Conservation (phyloP, 306 rosid species). For the Ammopiptanthus mongolicus region DNA sequence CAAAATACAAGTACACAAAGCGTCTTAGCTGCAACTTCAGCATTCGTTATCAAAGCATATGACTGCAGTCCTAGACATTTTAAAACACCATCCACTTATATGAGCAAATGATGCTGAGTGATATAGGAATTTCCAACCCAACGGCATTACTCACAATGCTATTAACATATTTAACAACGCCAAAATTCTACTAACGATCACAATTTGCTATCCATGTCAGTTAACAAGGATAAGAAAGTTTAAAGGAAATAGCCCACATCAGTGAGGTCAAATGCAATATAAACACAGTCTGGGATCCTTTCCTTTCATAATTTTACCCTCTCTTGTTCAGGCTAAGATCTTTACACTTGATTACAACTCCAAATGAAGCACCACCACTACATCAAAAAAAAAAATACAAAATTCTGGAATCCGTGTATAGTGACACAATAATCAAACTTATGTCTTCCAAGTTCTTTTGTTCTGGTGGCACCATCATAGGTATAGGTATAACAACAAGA, state of each 20-base stretch:
- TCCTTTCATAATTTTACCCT: neutral
- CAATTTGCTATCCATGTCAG: slow-evolving; percentile 12
- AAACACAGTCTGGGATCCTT: neutral
- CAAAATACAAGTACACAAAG: neutral
- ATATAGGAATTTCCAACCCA: slow-evolving; percentile 22
- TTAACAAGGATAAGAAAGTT: slow-evolving; percentile 12
- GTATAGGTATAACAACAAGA: neutral
- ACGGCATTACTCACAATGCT: slow-evolving; percentile 18
- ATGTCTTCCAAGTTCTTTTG: neutral
- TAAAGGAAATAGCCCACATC: slow-evolving; percentile 21
- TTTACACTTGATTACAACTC: slow-evolving; percentile 3
- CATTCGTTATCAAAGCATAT: neutral
- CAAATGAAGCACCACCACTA: slow-evolving; percentile 7
- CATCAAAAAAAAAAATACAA: slow-evolving; percentile 7
- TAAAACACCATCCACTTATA: neutral
- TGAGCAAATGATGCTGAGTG: neutral
- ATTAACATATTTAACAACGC: neutral
- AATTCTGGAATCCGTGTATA: neutral
- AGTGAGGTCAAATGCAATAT: slow-evolving; percentile 25
- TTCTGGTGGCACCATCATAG: slow-evolving; percentile 18
- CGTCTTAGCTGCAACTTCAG: neutral
- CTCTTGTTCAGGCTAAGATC: neutral
- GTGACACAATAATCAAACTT: neutral
- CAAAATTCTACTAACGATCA: slow-evolving; percentile 3
- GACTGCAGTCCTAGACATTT: neutral